These are phyloP conservation scores for Liriodendron chinense DNA, from an alignment of 164 flowering plant species.

Conservation along the genomic window DNA sequence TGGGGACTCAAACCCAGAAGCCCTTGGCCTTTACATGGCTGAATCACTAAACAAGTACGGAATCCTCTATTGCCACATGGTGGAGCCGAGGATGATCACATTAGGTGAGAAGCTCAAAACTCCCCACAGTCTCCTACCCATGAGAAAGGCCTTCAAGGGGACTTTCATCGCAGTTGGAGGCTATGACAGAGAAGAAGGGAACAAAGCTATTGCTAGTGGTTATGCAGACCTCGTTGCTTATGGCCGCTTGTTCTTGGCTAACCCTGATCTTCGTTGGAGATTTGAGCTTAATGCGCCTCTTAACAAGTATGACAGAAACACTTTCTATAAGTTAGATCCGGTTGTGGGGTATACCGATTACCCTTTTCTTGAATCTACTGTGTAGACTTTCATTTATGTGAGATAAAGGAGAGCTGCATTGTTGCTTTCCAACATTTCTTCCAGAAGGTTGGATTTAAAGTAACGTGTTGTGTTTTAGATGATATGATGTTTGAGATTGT, in stretches of 20 bases:
- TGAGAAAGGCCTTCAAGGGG: constrained; percentile 49
- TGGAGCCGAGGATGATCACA: constrained; percentile 50
- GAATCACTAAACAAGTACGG: constrained; percentile 39
- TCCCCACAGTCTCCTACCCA: constrained; percentile 36
- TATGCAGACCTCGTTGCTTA: constrained; percentile 32
- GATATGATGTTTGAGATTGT: too few relatives aligned
- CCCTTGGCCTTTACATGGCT: constrained; percentile 50
- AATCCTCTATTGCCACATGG: constrained; percentile 44
- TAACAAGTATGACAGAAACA: constrained; percentile 28
- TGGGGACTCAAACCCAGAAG: constrained; percentile 50
- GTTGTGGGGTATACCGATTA: constrained; percentile 39
- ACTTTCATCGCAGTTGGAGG: constrained; percentile 47
- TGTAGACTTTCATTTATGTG: neutral
- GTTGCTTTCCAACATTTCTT: too few relatives aligned
- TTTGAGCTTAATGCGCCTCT: constrained; percentile 34
- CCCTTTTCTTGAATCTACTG: constrained; percentile 27
- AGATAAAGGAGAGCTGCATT: neutral
- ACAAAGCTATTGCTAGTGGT: constrained; percentile 28
- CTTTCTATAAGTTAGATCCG: constrained; percentile 36
- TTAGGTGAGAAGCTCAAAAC: constrained; percentile 18
- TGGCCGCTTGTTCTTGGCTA: constrained; percentile 39
- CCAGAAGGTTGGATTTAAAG: too few relatives aligned
- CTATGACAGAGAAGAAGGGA: constrained; percentile 39
- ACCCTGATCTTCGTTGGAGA: constrained; percentile 38
- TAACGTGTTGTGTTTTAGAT: too few relatives aligned